Evolutionary conservation across 371 early-diverging fungal genomes (phyloP), one percentile per base, ranked within the genome.

Genomic region (Thermomucor indicae-seudaticae): DNA sequence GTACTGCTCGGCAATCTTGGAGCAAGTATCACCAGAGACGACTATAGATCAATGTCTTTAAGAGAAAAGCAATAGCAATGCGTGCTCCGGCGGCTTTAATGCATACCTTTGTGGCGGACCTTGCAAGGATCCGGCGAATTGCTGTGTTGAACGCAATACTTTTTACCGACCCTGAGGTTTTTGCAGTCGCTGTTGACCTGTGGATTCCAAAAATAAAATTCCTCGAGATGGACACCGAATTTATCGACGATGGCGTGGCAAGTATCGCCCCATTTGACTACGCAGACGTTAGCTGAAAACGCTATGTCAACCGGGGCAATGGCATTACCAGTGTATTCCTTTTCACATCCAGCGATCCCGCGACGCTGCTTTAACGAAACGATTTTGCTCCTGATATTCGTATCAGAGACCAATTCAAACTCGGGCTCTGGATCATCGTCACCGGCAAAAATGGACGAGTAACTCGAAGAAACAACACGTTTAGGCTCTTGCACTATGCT

Each of bases 371-470:
- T 46, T n/a, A 62, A 39, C 29, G 51, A 47, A 2, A 57, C 48
- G 1, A 47, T 31, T 34, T 56, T 56, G 24, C 24, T 34, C 24
- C 44, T 39, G 38, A 29, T 47, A 14, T 17, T 41, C 29, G 30
- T 6, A 8, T 47, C 42, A 17, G 64, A 44, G 20, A 55, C 45
- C 5, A 65, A 56, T 40, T 62, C 65, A 35, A 64, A 68, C 3
- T 58, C 51, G 2, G 49, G 31, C 25, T 67, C 67, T 17, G 61
- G 58, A 24, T 63, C 62, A 28, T 60, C 48, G n/a, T 66, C 60
- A 14, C 48, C 43, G 20, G 51, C 52, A 42, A 62, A 69, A 1
- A 54, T 58, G n/a, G 65, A 53, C 44, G 59, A 39, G 42, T 65
- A 69, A 24, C 41, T 47, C 10, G 44, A 43, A 27, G 47, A 28